Percentiles rank a stretch among this genome's conserved stretches.
Conservation (phyloP, 768 basidiomycete species). For the Podaxis sp. region DNA sequence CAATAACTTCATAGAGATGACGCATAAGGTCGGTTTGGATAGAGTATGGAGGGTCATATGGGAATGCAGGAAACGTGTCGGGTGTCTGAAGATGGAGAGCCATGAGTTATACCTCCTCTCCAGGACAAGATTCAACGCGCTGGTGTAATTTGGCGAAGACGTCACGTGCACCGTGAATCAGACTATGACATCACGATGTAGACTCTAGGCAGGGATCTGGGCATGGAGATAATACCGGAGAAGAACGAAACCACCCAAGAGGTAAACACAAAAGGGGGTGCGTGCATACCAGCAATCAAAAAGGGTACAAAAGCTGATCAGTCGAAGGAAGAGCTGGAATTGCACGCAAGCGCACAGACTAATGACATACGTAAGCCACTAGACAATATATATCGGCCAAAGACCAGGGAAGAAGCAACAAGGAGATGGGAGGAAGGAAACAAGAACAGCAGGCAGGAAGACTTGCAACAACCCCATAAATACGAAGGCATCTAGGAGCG, state of each 20-base stretch:
- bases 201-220: neutral
- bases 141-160: neutral
- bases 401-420: neutral
- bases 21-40: conserved; percentile 90
- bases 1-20: conserved; percentile 80
- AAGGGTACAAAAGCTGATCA: neutral
- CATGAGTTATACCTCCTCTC: conserved; percentile 18
- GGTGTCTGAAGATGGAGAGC: conserved; percentile 61
- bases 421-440: neutral
- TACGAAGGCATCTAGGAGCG: neutral
- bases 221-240: neutral
- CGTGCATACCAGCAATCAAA: neutral
- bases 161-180: conserved; percentile 7
- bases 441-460: neutral
- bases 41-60: conserved; percentile 77
- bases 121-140: neutral
- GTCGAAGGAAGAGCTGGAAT: neutral
- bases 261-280: neutral
- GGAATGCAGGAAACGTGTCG: conserved; percentile 71
- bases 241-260: neutral
- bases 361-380: conserved; percentile 3
- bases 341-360: neutral
- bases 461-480: neutral
- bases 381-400: neutral
- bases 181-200: neutral